A percentile compares a stretch with the other conserved stretches of the same genome.
Evolutionary conservation across 192 early-diverging fungal species (phyloP).

Genomic region (Backusella circina): DNA sequence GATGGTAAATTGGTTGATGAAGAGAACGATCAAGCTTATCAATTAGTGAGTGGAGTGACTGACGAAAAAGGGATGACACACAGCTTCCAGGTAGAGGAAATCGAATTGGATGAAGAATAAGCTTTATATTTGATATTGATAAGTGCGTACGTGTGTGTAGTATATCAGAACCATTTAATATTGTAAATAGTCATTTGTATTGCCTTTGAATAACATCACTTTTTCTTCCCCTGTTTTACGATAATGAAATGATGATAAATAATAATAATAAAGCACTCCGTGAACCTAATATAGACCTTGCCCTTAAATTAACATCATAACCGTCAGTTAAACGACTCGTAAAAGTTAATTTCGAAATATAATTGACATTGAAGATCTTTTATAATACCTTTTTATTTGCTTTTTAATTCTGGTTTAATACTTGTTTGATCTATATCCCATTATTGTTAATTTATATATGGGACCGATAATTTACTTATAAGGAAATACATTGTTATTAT

Average conservation of each 20-base stretch:
- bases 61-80: conserved; percentile 19
- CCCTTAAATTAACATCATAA: neutral
- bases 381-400: neutral
- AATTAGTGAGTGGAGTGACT: conserved; percentile 20
- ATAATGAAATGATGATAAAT: neutral
- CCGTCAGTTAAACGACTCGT: neutral
- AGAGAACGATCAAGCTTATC: neutral
- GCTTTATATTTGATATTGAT: neutral
- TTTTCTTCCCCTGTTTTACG: neutral
- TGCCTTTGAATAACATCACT: neutral
- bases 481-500: neutral
- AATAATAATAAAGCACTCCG: neutral
- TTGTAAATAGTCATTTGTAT: neutral
- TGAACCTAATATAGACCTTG: neutral
- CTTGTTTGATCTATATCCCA: neutral
- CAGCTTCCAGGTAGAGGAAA: conserved; percentile 18
- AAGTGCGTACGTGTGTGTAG: neutral
- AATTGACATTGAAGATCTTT: neutral
- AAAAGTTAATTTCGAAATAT: neutral
- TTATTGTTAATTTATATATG: neutral
- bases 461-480: neutral
- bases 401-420: neutral
- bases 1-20: neutral
- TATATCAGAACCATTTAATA: neutral
- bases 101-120: neutral